Base-by-base conservation (phyloP, 192 early-diverging fungal genomes). In the Coemansia sp. region DNA sequence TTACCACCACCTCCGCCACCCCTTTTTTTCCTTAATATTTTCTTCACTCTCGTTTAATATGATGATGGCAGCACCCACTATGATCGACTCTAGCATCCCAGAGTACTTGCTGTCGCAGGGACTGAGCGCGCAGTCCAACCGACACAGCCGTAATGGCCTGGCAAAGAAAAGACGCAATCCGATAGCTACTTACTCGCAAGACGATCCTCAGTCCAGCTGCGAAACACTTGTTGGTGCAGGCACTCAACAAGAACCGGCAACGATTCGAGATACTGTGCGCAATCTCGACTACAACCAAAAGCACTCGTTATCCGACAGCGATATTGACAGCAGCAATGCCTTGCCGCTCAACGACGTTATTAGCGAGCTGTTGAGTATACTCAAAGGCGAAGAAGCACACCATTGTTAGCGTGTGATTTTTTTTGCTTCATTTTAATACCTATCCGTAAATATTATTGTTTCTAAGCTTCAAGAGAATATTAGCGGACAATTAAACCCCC, bases 101-200 rank as follows among this genome's bases (percentile, higher is more conserved):
- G 70, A 72, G 9, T 77, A 67, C 18, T 43, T 77, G n/a, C 40
- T 77, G 31, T 77, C 75, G n/a, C 75, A 72, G 49, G 75, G 75
- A 9, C 57, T 77, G 12, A 71, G 70, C 41, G 75, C 70, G 27
- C 75, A 77, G 47, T 77, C 70, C 2, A 70, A 55, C 20, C 36
- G 75, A 61, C 34, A 58, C 58, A 43, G 66, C 18, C 75, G 75
- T 11, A 60, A 47, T 27, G 44, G 33, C 36, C 36, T 38, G 12
- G 31, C 36, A 46, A 53, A 61, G n/a, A 46, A 53, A 53, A 55
- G 66, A 33, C 75, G 66, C 62, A 43, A 63, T 60, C 62, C 60
- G 9, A 64, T 72, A 58, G 62, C 61, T n/a, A 41, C 18, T 24
- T 41, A n/a, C 36, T 40, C 24, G 34, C 39, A 11, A 5, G 39